Evolutionary conservation across 208 protist species (phyloP).

Genomic region (Tetramitus jugosus): DNA sequence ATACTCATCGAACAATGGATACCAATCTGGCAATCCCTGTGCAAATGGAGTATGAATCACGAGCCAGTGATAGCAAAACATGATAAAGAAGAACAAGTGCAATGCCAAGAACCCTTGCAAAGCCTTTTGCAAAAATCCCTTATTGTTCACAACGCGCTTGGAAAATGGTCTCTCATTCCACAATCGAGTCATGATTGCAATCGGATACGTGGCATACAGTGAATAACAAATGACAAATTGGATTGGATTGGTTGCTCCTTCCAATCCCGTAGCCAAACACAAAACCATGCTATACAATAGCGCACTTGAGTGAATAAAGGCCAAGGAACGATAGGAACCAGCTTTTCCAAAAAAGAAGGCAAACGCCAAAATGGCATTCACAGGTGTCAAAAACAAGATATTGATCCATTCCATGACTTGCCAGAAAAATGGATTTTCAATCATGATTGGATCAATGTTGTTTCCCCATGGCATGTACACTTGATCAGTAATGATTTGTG

Average conservation of each 20-base stretch:
- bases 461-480: not conserved
- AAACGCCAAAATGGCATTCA: not conserved
- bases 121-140: not conserved
- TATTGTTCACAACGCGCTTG: not conserved
- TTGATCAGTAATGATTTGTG: not conserved
- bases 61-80: not conserved
- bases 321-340: not conserved
- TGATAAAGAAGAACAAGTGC: slow-evolving; percentile 2
- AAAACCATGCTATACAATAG: slow-evolving; percentile 9
- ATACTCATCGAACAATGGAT: too few relatives aligned
- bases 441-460: slow-evolving; percentile 11
- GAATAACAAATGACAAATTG: slow-evolving; percentile 5
- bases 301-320: not conserved
- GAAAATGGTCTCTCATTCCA: slow-evolving; percentile 10
- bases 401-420: slow-evolving; percentile 28
- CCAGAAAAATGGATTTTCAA: slow-evolving; percentile 21
- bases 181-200: slow-evolving; percentile 3
- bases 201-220: slow-evolving; percentile 9
- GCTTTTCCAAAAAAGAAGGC: slow-evolving; percentile 5
- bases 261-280: not conserved
- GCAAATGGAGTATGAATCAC: not conserved
- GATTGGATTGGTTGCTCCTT: not conserved
- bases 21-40: too few relatives aligned
- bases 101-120: not conserved
- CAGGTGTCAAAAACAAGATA: slow-evolving; percentile 15